A percentile compares a stretch with the other conserved stretches of the same genome.
Evolutionary conservation across 805 yeast genomes (phyloP).

Genomic region (Saccharomycopsis sp.): DNA sequence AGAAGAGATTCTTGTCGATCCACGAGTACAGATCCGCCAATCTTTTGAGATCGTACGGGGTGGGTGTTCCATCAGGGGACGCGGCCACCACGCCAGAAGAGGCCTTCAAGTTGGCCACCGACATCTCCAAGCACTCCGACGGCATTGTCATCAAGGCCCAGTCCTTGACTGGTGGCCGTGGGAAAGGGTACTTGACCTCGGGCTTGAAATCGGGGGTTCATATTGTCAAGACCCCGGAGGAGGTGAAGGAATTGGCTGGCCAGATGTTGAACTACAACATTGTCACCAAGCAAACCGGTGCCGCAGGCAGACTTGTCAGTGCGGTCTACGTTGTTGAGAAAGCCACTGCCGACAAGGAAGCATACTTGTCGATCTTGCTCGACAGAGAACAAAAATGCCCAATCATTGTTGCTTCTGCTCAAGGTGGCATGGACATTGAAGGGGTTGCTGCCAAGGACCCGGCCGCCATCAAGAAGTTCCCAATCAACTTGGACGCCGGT

Average conservation of each 20-base stretch:
- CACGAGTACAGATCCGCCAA: constrained; percentile 96
- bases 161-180: constrained; percentile 99
- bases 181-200: constrained; percentile 94
- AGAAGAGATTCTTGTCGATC: constrained; percentile 75
- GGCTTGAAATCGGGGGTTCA: constrained; percentile 97
- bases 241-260: constrained; percentile 76
- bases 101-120: constrained; percentile 75
- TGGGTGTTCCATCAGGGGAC: constrained; percentile 84
- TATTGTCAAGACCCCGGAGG: constrained; percentile 74
- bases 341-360: constrained; percentile 88
- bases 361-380: constrained; percentile 88
- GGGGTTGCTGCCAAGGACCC: constrained; percentile 94
- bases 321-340: constrained; percentile 95
- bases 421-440: constrained; percentile 99
- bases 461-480: constrained; percentile 80
- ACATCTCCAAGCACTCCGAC: constrained; percentile 48
- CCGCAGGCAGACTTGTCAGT: constrained; percentile 92
- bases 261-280: constrained; percentile 89
- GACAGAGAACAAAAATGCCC: constrained; percentile 90
- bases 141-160: constrained; percentile 96
- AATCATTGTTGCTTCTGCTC: constrained; percentile 88
- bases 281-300: constrained; percentile 97
- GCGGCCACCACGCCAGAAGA: constrained; percentile 87
- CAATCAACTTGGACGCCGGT: constrained; percentile 68
- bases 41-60: constrained; percentile 70